phyloP scores from a whole-genome alignment of 805 yeast species.

The Ogataea kodamae region DNA sequence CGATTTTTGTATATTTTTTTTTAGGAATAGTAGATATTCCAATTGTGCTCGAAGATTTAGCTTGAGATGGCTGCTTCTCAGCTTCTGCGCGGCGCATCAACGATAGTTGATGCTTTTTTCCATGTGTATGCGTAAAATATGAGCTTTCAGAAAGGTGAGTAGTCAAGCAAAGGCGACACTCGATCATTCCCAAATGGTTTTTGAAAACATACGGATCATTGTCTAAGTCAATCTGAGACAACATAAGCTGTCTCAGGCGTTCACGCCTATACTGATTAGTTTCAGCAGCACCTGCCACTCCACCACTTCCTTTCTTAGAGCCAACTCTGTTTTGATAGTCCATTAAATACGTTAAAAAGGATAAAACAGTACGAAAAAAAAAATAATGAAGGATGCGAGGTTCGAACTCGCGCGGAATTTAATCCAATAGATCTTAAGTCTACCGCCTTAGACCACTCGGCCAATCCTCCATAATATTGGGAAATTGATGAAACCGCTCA shows the following conservation, averaged over 20 bases:
- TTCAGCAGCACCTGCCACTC: slow-evolving; percentile 72
- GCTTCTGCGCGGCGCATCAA: slow-evolving; percentile 57
- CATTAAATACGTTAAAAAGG: slow-evolving; percentile 41
- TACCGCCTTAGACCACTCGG: slow-evolving; percentile 39
- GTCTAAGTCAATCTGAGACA: slow-evolving; percentile 47
- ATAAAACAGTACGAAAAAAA: slow-evolving; percentile 1
- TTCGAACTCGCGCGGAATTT: slow-evolving; percentile 37
- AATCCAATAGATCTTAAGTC: slow-evolving; percentile 37
- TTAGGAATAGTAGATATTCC: slow-evolving; percentile 40
- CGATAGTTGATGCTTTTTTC: slow-evolving; percentile 75
- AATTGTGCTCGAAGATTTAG: slow-evolving; percentile 13
- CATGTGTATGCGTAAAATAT: slow-evolving; percentile 79
- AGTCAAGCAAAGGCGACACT: slow-evolving; percentile 82
- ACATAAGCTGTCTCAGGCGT: slow-evolving; percentile 61
- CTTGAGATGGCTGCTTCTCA: slow-evolving; percentile 26
- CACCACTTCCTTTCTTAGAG: slow-evolving; percentile 88
- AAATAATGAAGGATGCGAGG: slow-evolving; percentile 35
- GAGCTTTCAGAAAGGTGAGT: slow-evolving; percentile 77
- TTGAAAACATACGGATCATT: slow-evolving; percentile 81
- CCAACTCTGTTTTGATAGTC: slow-evolving; percentile 89
- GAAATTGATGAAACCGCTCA: background rate
- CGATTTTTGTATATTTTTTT: slow-evolving; percentile 55
- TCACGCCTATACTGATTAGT: slow-evolving; percentile 65
- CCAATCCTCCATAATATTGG: slow-evolving; percentile 31
- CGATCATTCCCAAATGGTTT: slow-evolving; percentile 79